Conservation (phyloP, 2,329 filamentous ascomycete species). For the Lomentospora prolificans region DNA sequence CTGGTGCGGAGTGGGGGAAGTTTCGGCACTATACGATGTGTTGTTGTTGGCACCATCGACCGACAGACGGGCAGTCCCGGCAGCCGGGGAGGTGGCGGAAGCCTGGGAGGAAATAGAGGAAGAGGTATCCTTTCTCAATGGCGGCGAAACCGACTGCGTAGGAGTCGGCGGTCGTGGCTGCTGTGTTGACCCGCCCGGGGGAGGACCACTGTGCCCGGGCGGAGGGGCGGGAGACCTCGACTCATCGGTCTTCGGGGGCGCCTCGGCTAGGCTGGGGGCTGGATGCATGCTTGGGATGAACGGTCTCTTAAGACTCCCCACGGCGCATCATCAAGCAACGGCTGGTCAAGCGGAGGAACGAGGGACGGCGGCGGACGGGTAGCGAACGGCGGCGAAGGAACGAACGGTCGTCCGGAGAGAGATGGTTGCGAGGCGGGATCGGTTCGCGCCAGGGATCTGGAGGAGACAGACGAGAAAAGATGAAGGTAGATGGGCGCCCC, state of each 20-base stretch:
- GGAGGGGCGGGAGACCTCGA: constrained; percentile 14
- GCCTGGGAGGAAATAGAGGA: constrained; percentile 44
- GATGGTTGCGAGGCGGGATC: neutral
- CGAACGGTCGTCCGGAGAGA: constrained; percentile 2
- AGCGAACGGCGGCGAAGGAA: constrained; percentile 11
- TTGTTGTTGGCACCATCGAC: constrained; percentile 20
- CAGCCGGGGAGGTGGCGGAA: constrained; percentile 29
- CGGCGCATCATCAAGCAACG: constrained; percentile 7
- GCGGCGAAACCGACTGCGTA: constrained; percentile 19
- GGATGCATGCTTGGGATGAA: constrained; percentile 25
- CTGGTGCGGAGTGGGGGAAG: constrained; percentile 39
- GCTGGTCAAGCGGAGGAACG: constrained; percentile 8
- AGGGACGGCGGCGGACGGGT: neutral
- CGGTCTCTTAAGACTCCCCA: neutral
- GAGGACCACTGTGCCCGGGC: constrained; percentile 13
- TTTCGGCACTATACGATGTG: constrained; percentile 26
- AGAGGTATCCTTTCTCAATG: constrained; percentile 37
- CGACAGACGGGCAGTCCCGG: constrained; percentile 10
- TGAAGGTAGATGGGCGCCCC: constrained; percentile 9
- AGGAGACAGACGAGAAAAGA: constrained; percentile 6
- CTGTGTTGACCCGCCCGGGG: constrained; percentile 15
- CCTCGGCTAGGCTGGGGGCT: constrained; percentile 26
- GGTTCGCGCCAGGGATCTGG: neutral
- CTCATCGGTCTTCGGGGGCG: constrained; percentile 18
- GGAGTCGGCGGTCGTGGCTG: constrained; percentile 14